Evolutionary conservation across 1,139 yeast genomes (phyloP).

Genomic region (Yamadazyma diddensiae): DNA sequence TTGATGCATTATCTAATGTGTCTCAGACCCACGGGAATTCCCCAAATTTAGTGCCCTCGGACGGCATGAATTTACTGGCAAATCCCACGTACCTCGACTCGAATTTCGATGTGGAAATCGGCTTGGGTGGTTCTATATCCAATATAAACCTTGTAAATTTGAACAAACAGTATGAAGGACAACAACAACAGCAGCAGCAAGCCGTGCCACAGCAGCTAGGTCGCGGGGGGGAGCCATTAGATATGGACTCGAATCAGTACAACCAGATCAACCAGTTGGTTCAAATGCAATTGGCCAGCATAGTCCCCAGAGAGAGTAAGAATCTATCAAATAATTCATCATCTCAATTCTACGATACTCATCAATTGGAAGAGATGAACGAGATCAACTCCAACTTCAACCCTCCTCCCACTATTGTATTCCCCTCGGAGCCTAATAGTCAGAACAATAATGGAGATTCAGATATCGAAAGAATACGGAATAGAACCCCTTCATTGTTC

Average conservation of each 20-base stretch:
- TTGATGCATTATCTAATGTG: constrained; percentile 32
- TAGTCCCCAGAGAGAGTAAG: constrained; percentile 2
- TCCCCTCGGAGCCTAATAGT: constrained; percentile 7
- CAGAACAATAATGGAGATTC: constrained; percentile 1
- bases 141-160: constrained; percentile 28
- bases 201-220: neutral
- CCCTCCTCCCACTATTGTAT: constrained; percentile 28
- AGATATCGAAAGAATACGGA: constrained; percentile 6
- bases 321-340: constrained; percentile 1
- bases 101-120: constrained; percentile 35
- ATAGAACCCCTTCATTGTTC: constrained; percentile 44
- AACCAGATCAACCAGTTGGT: constrained; percentile 11
- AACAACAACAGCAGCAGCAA: neutral
- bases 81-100: constrained; percentile 13
- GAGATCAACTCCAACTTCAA: constrained; percentile 26
- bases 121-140: constrained; percentile 41
- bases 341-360: constrained; percentile 13
- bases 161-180: constrained; percentile 6
- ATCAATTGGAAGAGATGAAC: constrained; percentile 15
- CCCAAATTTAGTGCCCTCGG: constrained; percentile 5
- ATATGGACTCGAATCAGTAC: constrained; percentile 9
- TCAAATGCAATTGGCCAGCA: constrained; percentile 8
- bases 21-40: constrained; percentile 8
- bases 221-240: too few relatives aligned
- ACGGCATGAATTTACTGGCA: constrained; percentile 4